A percentile compares a stretch with the other conserved stretches of the same genome.
Evolutionary conservation across 2,329 filamentous ascomycete genomes (phyloP).

Genomic region (Aspergillus latus): DNA sequence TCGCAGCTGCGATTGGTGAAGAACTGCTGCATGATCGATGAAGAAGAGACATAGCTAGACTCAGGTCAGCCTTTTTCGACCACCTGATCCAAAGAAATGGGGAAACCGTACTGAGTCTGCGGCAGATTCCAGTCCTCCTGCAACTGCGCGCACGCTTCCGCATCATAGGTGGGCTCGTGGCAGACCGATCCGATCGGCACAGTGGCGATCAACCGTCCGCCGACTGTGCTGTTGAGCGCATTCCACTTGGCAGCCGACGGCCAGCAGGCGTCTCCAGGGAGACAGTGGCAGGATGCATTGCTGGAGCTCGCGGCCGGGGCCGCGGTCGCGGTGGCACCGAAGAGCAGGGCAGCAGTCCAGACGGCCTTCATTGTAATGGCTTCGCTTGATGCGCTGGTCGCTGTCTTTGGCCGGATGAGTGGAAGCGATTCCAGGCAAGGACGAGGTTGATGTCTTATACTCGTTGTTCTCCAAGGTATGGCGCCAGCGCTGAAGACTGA

Average conservation of each 20-base stretch:
- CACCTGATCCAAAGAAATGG: background rate
- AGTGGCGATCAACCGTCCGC: conserved; percentile 40
- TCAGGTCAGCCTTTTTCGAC: background rate
- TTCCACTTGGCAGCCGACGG: conserved; percentile 34
- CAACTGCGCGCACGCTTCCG: conserved; percentile 21
- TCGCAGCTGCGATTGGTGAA: conserved; percentile 36
- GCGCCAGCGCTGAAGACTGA: background rate
- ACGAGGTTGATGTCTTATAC: background rate
- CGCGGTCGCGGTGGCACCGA: conserved; percentile 17
- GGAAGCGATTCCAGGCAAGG: background rate
- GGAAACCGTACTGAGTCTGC: conserved; percentile 26
- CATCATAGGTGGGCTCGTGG: conserved; percentile 32
- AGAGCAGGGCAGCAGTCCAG: conserved; percentile 8
- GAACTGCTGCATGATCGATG: conserved; percentile 35
- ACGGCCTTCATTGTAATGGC: conserved; percentile 26
- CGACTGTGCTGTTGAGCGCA: conserved; percentile 38
- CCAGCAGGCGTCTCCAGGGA: conserved; percentile 43
- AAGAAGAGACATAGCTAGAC: conserved; percentile 27
- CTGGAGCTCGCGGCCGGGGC: background rate
- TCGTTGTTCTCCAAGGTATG: too few species aligned
- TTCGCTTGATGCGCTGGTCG: background rate
- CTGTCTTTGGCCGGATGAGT: background rate
- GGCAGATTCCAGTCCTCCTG: conserved; percentile 29
- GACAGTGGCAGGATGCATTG: conserved; percentile 22
- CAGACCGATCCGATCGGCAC: conserved; percentile 41